Conservation (phyloP, 257 asterid genomes). For the Rhazya stricta region DNA sequence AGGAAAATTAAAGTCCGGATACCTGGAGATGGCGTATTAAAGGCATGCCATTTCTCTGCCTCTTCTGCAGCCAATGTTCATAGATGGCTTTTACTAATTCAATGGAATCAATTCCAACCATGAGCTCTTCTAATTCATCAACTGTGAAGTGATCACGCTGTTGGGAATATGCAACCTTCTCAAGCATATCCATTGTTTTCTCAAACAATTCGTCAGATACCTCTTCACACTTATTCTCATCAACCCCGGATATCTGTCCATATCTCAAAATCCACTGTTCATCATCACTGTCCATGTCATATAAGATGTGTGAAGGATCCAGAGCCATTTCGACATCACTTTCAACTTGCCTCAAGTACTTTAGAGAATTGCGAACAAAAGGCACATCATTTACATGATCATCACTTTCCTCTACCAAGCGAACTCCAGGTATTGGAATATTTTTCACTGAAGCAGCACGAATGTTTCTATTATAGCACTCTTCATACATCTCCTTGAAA, state of each 20-base stretch:
- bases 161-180: constrained; percentile 66
- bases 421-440: constrained; percentile 95
- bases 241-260: constrained; percentile 17
- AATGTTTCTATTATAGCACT: constrained; percentile 80
- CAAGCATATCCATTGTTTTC: constrained; percentile 64
- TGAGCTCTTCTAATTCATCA: constrained; percentile 63
- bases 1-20: constrained; percentile 8
- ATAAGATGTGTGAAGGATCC: constrained; percentile 63
- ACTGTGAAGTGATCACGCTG: constrained; percentile 53
- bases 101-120: constrained; percentile 44
- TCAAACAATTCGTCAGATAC: constrained; percentile 71
- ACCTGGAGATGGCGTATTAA: constrained; percentile 91
- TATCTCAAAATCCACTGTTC: constrained; percentile 60
- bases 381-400: constrained; percentile 44
- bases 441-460: constrained; percentile 95
- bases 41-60: constrained; percentile 72
- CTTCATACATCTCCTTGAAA: constrained; percentile 94
- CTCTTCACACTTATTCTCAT: constrained; percentile 33
- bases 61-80: constrained; percentile 73
- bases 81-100: constrained; percentile 50
- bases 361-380: constrained; percentile 46
- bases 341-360: constrained; percentile 73
- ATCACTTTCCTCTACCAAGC: constrained; percentile 57
- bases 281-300: constrained; percentile 95
- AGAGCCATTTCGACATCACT: constrained; percentile 89